Base-by-base conservation (phyloP, 2,329 filamentous ascomycete species). In the Colletotrichum simmondsii region DNA sequence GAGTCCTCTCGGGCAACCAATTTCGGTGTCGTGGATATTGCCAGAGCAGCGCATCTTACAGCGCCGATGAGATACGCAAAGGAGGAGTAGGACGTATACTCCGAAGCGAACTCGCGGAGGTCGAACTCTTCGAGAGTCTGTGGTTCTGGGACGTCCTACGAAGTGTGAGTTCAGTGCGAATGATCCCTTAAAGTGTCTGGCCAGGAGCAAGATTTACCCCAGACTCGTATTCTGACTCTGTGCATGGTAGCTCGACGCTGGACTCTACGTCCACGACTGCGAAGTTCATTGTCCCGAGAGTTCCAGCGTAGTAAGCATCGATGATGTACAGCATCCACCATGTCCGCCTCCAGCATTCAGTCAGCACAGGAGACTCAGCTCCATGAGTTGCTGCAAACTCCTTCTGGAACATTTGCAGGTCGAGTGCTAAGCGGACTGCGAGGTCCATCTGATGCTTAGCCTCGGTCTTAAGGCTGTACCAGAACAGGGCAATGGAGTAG, bases 311-410 rank as follows among this genome's bases (percentile, higher is more conserved):
- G n/a, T 78, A 80, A 0, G 88, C 90, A 78, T 94, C 92, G 1
- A 90, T 82, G 6, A 90, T 86, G 76, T 89, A 93, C 52, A 94
- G 78, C 77, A 90, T 89, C 92, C 92, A 94, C 92, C 92, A 94
- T 1, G 92, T 94, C 54, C 92, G 86, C 62, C 92, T 87, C 84
- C 91, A 87, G 74, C 87, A 89, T 77, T 94, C 92, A 52, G 88
- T 86, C 24, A 84, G 60, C 0, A 83, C 76, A 1, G 85, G 79
- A 68, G 91, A 86, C 2, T 85, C 85, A 8, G 83, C 79, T 6
- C 87, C 86, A 65, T 88, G 80, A 2, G 80, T 75, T 1, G 81
- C 72, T 1, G 91, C 87, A 76, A 89, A 94, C 0, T 87, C 85
- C 24, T 83, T 80, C 1, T 83, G 85, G 69, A 93, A 86, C 85